A percentile compares a stretch with the other conserved stretches of the same genome.
phyloP scores from a whole-genome alignment of 805 yeast genomes.

The Pichia heedii region DNA sequence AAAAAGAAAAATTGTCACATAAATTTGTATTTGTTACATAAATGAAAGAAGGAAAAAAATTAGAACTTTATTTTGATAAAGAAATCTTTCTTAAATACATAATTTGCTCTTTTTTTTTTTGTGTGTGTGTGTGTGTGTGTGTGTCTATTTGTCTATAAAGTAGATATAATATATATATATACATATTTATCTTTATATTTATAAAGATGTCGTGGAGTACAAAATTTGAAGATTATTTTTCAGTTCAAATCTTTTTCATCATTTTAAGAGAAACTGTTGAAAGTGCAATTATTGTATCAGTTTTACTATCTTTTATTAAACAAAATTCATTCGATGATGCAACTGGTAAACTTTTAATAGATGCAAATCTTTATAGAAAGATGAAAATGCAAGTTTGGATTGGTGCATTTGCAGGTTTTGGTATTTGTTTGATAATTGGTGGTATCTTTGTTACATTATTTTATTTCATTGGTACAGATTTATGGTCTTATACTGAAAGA shows the following conservation, averaged over 20 bases:
- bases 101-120: no score
- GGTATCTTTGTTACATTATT: constrained; percentile 59
- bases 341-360: constrained; percentile 19
- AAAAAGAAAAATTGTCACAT: no score
- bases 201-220: neutral
- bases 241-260: constrained; percentile 66
- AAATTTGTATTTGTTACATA: no score
- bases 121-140: no score
- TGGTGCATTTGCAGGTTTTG: constrained; percentile 68
- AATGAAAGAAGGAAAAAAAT: no score
- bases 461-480: constrained; percentile 69
- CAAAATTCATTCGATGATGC: constrained; percentile 38
- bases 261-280: constrained; percentile 67
- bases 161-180: no score
- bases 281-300: constrained; percentile 68
- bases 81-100: no score
- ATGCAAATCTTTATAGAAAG: constrained; percentile 28
- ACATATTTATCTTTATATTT: neutral
- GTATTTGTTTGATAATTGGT: constrained; percentile 65
- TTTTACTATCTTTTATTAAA: constrained; percentile 58
- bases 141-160: no score
- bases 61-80: no score
- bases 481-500: constrained; percentile 83
- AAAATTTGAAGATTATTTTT: constrained; percentile 44
- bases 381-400: constrained; percentile 68